A percentile compares a stretch with the other conserved stretches of the same genome.
These are phyloP conservation scores for Solanum hybrid DNA, from an alignment of 305 asterid genomes.

Conservation along the genomic window DNA sequence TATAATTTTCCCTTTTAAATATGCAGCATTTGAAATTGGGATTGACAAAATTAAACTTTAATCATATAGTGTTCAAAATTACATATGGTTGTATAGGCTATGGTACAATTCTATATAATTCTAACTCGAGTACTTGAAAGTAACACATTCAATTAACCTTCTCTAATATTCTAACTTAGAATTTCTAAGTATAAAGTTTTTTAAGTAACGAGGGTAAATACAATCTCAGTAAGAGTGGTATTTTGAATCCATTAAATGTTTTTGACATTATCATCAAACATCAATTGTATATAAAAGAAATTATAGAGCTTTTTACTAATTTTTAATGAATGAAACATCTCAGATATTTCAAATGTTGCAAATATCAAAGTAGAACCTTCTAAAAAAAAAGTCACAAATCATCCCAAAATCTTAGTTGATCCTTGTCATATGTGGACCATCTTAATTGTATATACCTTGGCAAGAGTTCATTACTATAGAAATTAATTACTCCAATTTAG, in stretches of 20 bases:
- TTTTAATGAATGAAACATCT: background rate
- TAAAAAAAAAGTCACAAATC: background rate
- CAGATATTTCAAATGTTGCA: background rate
- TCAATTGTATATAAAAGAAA: background rate
- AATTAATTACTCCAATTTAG: background rate
- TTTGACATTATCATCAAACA: background rate
- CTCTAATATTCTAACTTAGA: background rate
- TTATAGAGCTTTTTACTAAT: background rate
- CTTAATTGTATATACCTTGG: background rate
- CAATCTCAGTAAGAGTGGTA: background rate
- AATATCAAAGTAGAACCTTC: background rate
- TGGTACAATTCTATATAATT: too few species aligned
- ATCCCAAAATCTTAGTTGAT: background rate
- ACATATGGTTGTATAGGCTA: background rate
- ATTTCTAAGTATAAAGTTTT: background rate
- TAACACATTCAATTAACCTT: background rate
- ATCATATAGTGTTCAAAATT: background rate
- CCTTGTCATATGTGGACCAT: background rate
- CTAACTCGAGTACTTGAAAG: background rate
- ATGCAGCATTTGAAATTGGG: background rate
- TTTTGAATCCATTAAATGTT: background rate
- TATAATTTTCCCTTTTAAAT: too few species aligned
- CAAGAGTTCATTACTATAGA: background rate
- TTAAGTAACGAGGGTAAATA: background rate
- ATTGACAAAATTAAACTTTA: background rate